Evolutionary conservation across 805 yeast genomes (phyloP).

Genomic region (Pichia kluyveri): DNA sequence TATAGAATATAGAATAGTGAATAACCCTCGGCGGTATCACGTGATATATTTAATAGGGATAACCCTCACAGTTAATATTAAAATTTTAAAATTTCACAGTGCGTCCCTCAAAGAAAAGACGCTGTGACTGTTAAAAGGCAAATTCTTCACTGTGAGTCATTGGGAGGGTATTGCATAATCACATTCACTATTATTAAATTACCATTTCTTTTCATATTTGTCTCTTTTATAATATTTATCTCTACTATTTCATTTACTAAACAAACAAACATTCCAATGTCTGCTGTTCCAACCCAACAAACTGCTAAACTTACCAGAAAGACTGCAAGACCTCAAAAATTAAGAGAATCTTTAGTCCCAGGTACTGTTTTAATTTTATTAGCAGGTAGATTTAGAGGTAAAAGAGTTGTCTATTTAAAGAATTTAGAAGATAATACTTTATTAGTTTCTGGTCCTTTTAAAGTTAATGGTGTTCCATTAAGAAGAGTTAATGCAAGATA

Average conservation of each 20-base stretch:
- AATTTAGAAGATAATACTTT: conserved; percentile 95
- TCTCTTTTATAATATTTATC: too few relatives aligned
- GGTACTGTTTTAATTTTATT: conserved; percentile 64
- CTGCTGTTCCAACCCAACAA: conserved; percentile 71
- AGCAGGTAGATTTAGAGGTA: conserved; percentile 99
- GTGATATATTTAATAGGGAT: too few relatives aligned
- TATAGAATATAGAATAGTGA: background rate
- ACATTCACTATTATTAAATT: too few relatives aligned
- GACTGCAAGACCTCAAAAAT: conserved; percentile 85
- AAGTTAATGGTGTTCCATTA: conserved; percentile 98
- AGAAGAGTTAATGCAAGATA: conserved; percentile 99
- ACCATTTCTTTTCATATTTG: too few relatives aligned
- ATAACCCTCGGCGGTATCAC: background rate
- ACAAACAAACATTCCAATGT: conserved; percentile 14
- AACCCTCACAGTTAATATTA: too few relatives aligned
- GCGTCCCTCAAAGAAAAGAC: too few relatives aligned
- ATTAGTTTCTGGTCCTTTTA: conserved; percentile 98
- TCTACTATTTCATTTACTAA: too few relatives aligned
- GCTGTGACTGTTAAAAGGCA: too few relatives aligned
- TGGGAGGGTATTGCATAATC: too few relatives aligned
- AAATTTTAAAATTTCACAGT: too few relatives aligned
- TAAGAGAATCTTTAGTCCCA: conserved; percentile 60
- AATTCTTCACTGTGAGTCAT: too few relatives aligned
- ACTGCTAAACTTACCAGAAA: conserved; percentile 86
- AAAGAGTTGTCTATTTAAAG: conserved; percentile 98